Evolutionary conservation across 106 monocot genomes (phyloP).

Genomic region (Dioscorea dumetorum): DNA sequence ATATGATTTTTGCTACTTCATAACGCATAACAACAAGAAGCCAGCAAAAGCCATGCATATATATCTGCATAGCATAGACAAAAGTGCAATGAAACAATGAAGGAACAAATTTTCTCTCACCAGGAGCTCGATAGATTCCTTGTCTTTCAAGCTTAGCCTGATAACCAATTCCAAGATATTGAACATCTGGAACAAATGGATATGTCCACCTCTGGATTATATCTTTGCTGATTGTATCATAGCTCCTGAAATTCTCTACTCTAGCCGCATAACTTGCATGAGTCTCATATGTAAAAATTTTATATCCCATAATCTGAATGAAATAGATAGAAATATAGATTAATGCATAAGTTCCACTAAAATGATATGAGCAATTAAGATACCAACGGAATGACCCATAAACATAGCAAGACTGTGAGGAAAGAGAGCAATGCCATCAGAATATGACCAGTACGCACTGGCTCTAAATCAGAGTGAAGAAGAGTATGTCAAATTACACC

Average conservation of each 20-base stretch:
- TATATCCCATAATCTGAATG: conserved; percentile 94
- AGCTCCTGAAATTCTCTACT: conserved; percentile 92
- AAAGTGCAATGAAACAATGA: not conserved
- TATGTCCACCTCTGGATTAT: conserved; percentile 92
- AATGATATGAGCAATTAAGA: no score
- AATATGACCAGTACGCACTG: no score
- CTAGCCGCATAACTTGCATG: conserved; percentile 89
- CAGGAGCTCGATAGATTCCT: conserved; percentile 80
- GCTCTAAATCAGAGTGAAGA: no score
- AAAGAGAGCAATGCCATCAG: no score
- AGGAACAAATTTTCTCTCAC: conserved; percentile 25
- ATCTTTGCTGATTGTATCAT: conserved; percentile 94
- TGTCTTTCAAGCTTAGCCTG: conserved; percentile 56
- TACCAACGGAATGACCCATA: no score
- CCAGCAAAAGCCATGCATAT: no score
- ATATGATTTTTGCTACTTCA: no score
- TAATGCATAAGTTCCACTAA: no score
- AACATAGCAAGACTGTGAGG: no score
- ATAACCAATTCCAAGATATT: conserved; percentile 43
- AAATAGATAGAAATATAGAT: not conserved
- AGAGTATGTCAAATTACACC: no score
- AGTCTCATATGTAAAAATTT: conserved; percentile 94
- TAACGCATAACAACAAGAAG: no score
- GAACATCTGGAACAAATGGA: conserved; percentile 86
- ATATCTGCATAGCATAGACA: no score